Evolutionary conservation across 441 rosid genomes (phyloP).

Genomic region (Brassica hybrid): DNA sequence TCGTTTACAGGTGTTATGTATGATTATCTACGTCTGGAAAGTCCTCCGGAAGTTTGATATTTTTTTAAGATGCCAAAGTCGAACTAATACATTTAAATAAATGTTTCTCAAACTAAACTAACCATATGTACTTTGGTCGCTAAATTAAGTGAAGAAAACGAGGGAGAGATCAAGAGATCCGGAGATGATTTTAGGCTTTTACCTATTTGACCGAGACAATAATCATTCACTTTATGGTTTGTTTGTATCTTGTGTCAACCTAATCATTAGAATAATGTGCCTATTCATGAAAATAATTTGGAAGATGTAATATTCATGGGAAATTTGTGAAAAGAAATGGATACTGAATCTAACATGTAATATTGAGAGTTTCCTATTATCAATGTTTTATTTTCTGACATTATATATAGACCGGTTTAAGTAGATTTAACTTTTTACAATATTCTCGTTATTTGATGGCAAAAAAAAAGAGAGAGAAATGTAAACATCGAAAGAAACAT

Average conservation of each 20-base stretch:
- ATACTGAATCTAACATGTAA: background rate
- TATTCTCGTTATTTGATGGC: background rate
- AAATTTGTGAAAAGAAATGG: no score
- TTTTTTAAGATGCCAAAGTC: background rate
- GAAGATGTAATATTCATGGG: no score
- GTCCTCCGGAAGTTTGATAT: constrained; percentile 32
- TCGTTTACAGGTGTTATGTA: constrained; percentile 56
- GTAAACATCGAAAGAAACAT: background rate
- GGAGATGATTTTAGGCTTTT: no score
- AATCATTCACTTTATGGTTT: no score
- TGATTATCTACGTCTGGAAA: constrained; percentile 64
- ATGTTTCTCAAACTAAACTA: background rate
- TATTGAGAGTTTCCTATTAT: background rate
- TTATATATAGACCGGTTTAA: background rate
- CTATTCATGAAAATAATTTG: no score
- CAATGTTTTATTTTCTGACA: background rate
- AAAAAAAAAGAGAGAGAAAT: background rate
- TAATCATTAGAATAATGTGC: no score
- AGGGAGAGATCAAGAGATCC: no score
- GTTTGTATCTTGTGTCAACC: background rate
- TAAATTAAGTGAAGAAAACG: no score
- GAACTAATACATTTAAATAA: background rate
- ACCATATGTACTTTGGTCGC: no score
- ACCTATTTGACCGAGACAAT: no score
- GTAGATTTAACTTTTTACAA: background rate